Conservation (phyloP, 495 filamentous ascomycete species). For the Oidiodendron maius region DNA sequence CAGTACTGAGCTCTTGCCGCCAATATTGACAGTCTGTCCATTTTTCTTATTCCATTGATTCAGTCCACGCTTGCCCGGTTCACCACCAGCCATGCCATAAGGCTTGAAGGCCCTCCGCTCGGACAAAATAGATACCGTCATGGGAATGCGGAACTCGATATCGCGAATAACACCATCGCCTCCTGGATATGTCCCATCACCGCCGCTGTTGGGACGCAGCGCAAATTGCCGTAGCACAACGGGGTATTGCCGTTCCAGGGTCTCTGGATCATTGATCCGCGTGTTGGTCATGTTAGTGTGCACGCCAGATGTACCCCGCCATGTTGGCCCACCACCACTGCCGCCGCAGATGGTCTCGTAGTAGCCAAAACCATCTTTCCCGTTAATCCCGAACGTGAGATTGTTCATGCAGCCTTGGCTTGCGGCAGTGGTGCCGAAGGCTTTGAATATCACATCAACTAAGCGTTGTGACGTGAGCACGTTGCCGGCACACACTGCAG, state of each 20-base stretch:
- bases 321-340: constrained; percentile 56
- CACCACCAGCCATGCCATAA: constrained; percentile 16
- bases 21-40: constrained; percentile 51
- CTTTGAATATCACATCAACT: constrained; percentile 24
- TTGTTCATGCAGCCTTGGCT: constrained; percentile 24
- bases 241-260: constrained; percentile 64
- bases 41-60: constrained; percentile 21
- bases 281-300: constrained; percentile 74
- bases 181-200: constrained; percentile 23
- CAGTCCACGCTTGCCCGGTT: constrained; percentile 3
- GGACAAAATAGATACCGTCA: constrained; percentile 11
- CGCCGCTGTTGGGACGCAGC: constrained; percentile 38
- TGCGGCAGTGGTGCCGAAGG: constrained; percentile 23
- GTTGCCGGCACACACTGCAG: constrained; percentile 23
- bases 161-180: constrained; percentile 28
- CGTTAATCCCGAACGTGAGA: constrained; percentile 8
- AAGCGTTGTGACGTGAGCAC: constrained; percentile 23
- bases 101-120: constrained; percentile 12
- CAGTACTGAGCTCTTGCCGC: constrained; percentile 60
- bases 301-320: constrained; percentile 60
- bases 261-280: constrained; percentile 64
- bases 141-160: constrained; percentile 5
- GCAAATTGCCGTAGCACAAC: constrained; percentile 56
- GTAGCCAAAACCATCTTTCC: constrained; percentile 54
- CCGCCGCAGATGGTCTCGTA: constrained; percentile 69